Conservation (phyloP, 164 flowering plant species). For the Sextonia rubra region DNA sequence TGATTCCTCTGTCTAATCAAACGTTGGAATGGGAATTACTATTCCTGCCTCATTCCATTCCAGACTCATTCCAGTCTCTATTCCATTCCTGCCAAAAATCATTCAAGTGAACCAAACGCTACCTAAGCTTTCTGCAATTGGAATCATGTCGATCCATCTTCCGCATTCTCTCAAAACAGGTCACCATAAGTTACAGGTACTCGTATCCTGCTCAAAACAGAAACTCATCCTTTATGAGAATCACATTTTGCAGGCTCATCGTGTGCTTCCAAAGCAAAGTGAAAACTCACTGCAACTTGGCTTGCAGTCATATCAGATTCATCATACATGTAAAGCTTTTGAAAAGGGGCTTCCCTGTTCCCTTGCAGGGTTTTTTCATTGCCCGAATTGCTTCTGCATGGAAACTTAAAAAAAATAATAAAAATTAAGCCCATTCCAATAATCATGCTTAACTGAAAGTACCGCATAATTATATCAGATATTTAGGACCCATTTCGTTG, state of each 20-base stretch:
- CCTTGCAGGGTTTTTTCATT: slow-evolving; percentile 22
- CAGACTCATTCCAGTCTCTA: too few relatives aligned
- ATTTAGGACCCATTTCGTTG: neutral
- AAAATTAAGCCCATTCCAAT: neutral
- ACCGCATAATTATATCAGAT: neutral
- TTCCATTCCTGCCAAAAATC: too few relatives aligned
- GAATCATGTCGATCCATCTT: slow-evolving; percentile 27
- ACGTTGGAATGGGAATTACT: too few relatives aligned
- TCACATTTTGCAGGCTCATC: slow-evolving; percentile 12
- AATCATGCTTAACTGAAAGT: neutral
- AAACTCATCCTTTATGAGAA: slow-evolving; percentile 25
- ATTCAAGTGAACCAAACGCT: too few relatives aligned
- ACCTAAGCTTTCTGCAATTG: neutral
- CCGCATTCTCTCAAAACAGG: slow-evolving; percentile 36
- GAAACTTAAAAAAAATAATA: neutral
- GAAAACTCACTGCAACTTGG: slow-evolving; percentile 18
- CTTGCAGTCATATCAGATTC: slow-evolving; percentile 13
- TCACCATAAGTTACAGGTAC: slow-evolving; percentile 69
- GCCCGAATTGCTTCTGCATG: slow-evolving; percentile 77
- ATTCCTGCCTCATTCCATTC: too few relatives aligned
- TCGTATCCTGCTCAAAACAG: slow-evolving; percentile 64
- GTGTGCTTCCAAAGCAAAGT: slow-evolving; percentile 12
- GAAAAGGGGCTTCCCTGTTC: slow-evolving; percentile 14
- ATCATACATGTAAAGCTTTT: slow-evolving; percentile 4
- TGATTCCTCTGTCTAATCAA: too few relatives aligned